Evolutionary conservation across 371 early-diverging fungal genomes (phyloP).

Genomic region (Circinella minor): DNA sequence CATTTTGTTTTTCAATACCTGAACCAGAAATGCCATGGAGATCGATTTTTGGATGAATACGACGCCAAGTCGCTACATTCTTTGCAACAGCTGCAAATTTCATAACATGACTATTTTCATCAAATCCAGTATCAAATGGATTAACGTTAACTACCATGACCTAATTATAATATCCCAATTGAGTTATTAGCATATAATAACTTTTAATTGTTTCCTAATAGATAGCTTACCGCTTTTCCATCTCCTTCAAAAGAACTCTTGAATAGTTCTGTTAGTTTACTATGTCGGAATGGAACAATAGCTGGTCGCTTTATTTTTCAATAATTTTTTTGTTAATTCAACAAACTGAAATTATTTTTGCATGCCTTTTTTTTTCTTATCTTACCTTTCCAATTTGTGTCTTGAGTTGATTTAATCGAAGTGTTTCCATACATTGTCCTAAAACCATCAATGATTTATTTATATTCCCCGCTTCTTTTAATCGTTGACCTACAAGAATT

Average conservation of each 20-base stretch:
- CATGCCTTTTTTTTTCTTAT: background rate
- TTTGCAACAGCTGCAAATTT: conserved; percentile 74
- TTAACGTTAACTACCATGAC: conserved; percentile 74
- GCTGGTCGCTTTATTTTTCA: conserved; percentile 34
- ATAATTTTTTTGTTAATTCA: background rate
- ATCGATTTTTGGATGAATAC: conserved; percentile 49
- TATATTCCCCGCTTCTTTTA: conserved; percentile 93
- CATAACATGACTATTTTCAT: conserved; percentile 67
- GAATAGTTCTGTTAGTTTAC: conserved; percentile 73
- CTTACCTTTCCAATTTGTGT: conserved; percentile 44
- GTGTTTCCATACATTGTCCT: conserved; percentile 83
- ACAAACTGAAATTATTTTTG: no score
- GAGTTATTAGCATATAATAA: no score
- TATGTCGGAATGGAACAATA: conserved; percentile 72
- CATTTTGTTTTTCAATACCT: conserved; percentile 20
- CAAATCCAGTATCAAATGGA: conserved; percentile 66
- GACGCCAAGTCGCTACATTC: conserved; percentile 58
- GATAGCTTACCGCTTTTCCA: conserved; percentile 58
- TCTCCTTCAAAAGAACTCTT: conserved; percentile 72
- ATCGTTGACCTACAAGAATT: conserved; percentile 61
- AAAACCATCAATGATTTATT: conserved; percentile 95
- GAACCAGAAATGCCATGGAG: conserved; percentile 29
- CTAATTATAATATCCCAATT: conserved; percentile 11
- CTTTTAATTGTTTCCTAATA: no score
- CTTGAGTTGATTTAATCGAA: conserved; percentile 61